A percentile compares a stretch with the other conserved stretches of the same genome.
Evolutionary conservation across 106 monocot species (phyloP).

Genomic region (Gastrodia elata): DNA sequence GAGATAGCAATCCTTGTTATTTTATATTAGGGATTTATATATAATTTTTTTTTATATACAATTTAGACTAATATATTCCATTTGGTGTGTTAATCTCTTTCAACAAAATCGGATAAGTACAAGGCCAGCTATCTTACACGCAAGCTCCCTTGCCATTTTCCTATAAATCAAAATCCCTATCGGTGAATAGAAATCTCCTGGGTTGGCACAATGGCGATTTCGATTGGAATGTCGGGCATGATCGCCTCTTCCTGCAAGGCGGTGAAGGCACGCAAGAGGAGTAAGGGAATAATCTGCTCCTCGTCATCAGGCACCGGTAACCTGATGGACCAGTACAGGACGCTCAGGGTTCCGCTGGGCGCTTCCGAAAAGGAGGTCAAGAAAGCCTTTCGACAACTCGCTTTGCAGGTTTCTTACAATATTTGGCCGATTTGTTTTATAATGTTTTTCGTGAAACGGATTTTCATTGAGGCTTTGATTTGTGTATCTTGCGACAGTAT

Average conservation of each 20-base stretch:
- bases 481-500: slow-evolving; percentile 49
- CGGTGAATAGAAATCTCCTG: too few species aligned
- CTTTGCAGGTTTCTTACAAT: slow-evolving; percentile 49
- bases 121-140: too few species aligned
- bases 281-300: not conserved
- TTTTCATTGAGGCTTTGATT: not conserved
- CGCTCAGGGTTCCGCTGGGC: slow-evolving; percentile 52
- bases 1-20: too few species aligned
- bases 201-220: slow-evolving; percentile 11
- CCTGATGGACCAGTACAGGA: slow-evolving; percentile 48
- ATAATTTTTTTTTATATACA: too few species aligned
- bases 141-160: too few species aligned
- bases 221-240: slow-evolving; percentile 12
- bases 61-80: too few species aligned
- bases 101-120: too few species aligned
- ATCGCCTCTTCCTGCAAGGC: slow-evolving; percentile 2
- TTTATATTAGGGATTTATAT: too few species aligned
- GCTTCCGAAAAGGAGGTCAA: slow-evolving; percentile 81
- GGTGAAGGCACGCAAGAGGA: not conserved
- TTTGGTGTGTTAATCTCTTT: too few species aligned
- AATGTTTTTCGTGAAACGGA: not conserved
- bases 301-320: slow-evolving; percentile 13
- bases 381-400: slow-evolving; percentile 75
- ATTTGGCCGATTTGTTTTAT: not conserved
- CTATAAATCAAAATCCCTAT: too few species aligned